These are phyloP conservation scores for Rhodamnia argentea DNA, from an alignment of 345 rosid genomes.

Conservation along the genomic window DNA sequence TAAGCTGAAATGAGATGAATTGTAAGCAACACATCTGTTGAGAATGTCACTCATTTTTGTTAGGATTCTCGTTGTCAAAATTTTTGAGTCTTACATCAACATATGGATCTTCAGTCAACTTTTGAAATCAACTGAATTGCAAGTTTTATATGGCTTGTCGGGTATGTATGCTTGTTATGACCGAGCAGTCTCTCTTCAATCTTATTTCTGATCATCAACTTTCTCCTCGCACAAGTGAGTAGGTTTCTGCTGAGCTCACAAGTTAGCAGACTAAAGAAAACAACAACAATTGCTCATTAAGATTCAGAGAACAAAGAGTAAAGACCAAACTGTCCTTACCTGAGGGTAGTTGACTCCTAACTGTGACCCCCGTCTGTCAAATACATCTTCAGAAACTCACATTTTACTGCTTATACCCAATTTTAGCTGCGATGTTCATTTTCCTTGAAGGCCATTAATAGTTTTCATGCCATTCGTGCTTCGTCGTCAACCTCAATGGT, in stretches of 20 bases:
- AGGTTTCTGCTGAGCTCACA: neutral
- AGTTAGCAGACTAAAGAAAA: neutral
- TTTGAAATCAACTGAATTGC: neutral
- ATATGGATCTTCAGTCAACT: neutral
- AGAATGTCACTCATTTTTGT: neutral
- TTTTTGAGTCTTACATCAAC: neutral
- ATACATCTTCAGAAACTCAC: neutral
- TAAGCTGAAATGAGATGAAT: constrained; percentile 5
- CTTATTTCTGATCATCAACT: neutral
- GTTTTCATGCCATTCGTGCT: neutral
- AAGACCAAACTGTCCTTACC: neutral
- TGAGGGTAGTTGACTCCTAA: neutral
- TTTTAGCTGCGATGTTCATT: neutral
- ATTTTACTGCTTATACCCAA: neutral
- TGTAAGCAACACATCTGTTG: neutral
- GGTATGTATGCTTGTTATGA: neutral
- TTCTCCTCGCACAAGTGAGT: neutral
- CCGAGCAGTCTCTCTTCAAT: neutral
- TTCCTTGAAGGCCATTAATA: neutral
- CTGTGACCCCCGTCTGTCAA: neutral
- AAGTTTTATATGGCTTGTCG: neutral
- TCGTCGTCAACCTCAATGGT: neutral
- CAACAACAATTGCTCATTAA: neutral
- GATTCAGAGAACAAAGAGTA: neutral
- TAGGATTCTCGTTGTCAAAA: neutral